These are phyloP conservation scores for Pythium myriotylum DNA, from an alignment of 352 stramenopile species.

Conservation along the genomic window DNA sequence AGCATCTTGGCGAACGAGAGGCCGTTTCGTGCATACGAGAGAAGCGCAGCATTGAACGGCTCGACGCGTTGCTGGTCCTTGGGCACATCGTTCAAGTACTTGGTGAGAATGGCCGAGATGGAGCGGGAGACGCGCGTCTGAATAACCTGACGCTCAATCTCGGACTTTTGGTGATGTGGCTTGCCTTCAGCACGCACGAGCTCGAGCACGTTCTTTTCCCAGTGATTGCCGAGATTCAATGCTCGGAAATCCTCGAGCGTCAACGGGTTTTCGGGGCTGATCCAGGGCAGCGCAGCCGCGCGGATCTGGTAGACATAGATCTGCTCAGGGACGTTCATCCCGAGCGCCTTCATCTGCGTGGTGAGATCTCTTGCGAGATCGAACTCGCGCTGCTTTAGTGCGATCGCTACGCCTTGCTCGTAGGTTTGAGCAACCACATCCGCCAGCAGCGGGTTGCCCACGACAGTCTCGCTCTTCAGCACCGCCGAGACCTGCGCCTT, in stretches of 20 bases:
- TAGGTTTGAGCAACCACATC: conserved; percentile 51
- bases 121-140: conserved; percentile 18
- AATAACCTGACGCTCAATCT: conserved; percentile 53
- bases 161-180: conserved; percentile 64
- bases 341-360: conserved; percentile 52
- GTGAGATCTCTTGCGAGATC: conserved; percentile 41
- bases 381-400: conserved; percentile 74
- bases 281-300: conserved; percentile 53
- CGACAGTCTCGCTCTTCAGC: conserved; percentile 11
- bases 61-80: conserved; percentile 25
- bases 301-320: conserved; percentile 61
- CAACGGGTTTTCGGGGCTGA: conserved; percentile 29
- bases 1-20: conserved; percentile 61
- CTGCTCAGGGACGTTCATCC: conserved; percentile 29
- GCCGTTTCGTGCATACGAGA: conserved; percentile 55
- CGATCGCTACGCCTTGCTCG: conserved; percentile 68
- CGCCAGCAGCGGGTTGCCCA: conserved; percentile 11
- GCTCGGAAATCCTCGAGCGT: conserved; percentile 37
- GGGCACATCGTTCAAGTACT: conserved; percentile 43
- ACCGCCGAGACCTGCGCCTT: conserved; percentile 31
- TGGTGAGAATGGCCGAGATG: conserved; percentile 46
- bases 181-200: conserved; percentile 55
- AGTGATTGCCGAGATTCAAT: conserved; percentile 33
- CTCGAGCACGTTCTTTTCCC: conserved; percentile 60
- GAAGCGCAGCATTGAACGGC: conserved; percentile 69